Evolutionary conservation across 345 rosid genomes (phyloP), one percentile per base, ranked within the genome.

Genomic region (Lumnitzera racemosa): DNA sequence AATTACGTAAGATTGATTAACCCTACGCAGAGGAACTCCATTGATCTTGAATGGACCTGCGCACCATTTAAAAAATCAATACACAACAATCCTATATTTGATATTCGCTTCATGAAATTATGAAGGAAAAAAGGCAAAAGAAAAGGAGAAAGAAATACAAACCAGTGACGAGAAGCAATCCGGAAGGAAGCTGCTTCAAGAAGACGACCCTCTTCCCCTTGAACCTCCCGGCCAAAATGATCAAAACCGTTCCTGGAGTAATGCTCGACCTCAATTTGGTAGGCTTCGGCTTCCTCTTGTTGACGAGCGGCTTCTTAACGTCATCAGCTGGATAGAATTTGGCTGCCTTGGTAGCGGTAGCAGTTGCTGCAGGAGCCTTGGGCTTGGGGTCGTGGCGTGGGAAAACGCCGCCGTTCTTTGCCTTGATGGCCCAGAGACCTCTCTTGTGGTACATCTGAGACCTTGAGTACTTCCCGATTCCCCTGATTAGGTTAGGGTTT

Each of bases 171-270:
- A 91, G 72, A 67, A 91, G 96, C 72, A 91, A 73, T 51, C 96
- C 98, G 58, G 96, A 88, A 15, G 95, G 2, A 66, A 89, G 95
- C 68, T 91, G 90, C 81, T 87, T 90, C 53, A 90, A 16, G 52
- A 87, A 90, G 56, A 87, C 90, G 64, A 87, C 95, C 66, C 91
- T 81, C 84, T 90, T 90, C 1, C 97, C 95, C 83, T 80, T 90
- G 66, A 85, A 87, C 66, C 95, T 79, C 63, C 95, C 92, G 47
- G 90, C 86, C 29, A 90, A 87, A 3, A 89, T 72, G 47, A 89
- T 84, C 66, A 89, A n/a, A 49, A 84, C 87, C 0, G 87, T 77
- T 2, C 96, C 95, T 2, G 91, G 89, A 10, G 86, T 78, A 47
- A 89, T 78, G 64, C 83, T 81, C 4, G 1, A 83, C 91, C 88